Conservation (phyloP, 345 rosid species). For the Salix caprea region DNA sequence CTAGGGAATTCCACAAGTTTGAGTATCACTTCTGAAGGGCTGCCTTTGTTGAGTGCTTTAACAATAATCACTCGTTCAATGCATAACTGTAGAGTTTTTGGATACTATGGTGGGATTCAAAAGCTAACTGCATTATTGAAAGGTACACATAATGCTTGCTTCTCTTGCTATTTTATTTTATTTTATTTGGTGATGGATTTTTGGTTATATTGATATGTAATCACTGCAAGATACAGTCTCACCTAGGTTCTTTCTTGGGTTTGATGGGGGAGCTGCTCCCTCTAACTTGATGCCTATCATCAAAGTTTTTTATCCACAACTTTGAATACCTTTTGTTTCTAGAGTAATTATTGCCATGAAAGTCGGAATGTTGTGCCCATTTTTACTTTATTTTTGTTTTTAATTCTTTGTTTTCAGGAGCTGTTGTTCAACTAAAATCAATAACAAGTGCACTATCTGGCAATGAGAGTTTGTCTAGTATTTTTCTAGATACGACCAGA, state of each 20-base stretch:
- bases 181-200: not conserved
- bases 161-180: not conserved
- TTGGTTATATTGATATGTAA: conserved; percentile 1
- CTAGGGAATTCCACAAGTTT: conserved; percentile 37
- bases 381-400: conserved; percentile 2
- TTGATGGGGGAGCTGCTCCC: not conserved
- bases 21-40: conserved; percentile 44
- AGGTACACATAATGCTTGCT: conserved; percentile 33
- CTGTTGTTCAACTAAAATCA: conserved; percentile 65
- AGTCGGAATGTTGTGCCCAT: not conserved
- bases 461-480: conserved; percentile 44
- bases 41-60: conserved; percentile 55
- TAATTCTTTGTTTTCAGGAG: conserved; percentile 39
- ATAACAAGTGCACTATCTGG: conserved; percentile 40
- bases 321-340: not conserved
- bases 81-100: conserved; percentile 69
- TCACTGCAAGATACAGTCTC: not conserved
- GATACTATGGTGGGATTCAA: conserved; percentile 60
- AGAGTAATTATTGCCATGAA: not conserved
- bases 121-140: conserved; percentile 66
- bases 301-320: not conserved
- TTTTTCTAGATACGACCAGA: conserved; percentile 36
- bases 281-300: not conserved
- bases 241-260: not conserved
- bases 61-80: conserved; percentile 51